A percentile compares a stretch with the other conserved stretches of the same genome.
phyloP scores from a whole-genome alignment of 805 yeast species.

The Suhomyces vadensis region DNA sequence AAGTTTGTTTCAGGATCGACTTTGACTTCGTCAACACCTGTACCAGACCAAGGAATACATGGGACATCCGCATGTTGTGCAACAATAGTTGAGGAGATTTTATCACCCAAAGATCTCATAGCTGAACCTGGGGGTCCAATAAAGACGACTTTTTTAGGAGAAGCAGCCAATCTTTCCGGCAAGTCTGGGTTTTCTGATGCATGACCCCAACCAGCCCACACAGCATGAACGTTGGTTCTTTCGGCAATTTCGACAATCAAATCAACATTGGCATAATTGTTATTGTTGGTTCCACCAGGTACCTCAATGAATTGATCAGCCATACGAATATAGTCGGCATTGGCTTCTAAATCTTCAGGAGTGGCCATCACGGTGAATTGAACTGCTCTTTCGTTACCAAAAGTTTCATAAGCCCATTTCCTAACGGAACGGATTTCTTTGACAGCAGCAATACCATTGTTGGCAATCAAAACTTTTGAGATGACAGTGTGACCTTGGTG shows the following conservation, averaged over 20 bases:
- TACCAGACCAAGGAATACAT: conserved; percentile 99
- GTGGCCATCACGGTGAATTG: conserved; percentile 98
- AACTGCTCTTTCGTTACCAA: conserved; percentile 91
- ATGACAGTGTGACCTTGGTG: conserved; percentile 96
- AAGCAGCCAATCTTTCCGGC: conserved; percentile 93
- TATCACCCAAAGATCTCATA: conserved; percentile 99
- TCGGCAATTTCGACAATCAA: conserved; percentile 96
- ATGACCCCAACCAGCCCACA: conserved; percentile 99
- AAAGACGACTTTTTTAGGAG: conserved; percentile 85
- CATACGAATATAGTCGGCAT: conserved; percentile 97
- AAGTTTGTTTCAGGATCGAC: conserved; percentile 69
- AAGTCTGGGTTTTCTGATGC: conserved; percentile 97
- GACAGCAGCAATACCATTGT: conserved; percentile 99
- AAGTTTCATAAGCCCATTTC: conserved; percentile 99
- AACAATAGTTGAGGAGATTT: conserved; percentile 95
- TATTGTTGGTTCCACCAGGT: conserved; percentile 99
- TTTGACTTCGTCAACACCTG: conserved; percentile 84
- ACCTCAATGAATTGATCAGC: conserved; percentile 98
- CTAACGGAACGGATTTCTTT: conserved; percentile 96
- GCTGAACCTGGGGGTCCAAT: conserved; percentile 99
- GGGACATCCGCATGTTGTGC: conserved; percentile 99
- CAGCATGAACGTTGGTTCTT: conserved; percentile 95
- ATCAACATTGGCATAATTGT: conserved; percentile 97
- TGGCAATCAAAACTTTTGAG: conserved; percentile 85
- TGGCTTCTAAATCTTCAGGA: conserved; percentile 97